Evolutionary conservation across 2,329 filamentous ascomycete genomes (phyloP).

Genomic region (Penicillium digitatum): DNA sequence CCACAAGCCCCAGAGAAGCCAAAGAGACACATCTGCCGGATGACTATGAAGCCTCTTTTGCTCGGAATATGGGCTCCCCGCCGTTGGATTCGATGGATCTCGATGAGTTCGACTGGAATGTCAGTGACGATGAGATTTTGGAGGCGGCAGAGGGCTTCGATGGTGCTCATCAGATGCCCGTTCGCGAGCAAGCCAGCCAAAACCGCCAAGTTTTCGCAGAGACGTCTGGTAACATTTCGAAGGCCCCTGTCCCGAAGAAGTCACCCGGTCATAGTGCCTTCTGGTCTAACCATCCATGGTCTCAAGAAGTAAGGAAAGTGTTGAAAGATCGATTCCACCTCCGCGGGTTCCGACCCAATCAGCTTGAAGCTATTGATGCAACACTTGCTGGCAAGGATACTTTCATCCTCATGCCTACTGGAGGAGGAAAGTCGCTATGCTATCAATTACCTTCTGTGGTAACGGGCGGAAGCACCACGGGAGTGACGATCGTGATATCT

Average conservation of each 20-base stretch:
- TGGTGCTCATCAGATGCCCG: conserved; percentile 20
- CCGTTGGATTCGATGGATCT: conserved; percentile 18
- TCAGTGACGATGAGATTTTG: conserved; percentile 46
- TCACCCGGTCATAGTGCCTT: conserved; percentile 30
- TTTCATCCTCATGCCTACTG: conserved; percentile 96
- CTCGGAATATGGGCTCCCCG: conserved; percentile 44
- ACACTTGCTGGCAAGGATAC: conserved; percentile 82
- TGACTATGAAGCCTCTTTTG: conserved; percentile 29
- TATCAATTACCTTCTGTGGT: conserved; percentile 92
- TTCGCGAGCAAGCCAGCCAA: conserved; percentile 13
- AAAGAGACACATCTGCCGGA: conserved; percentile 4
- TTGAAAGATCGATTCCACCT: conserved; percentile 80
- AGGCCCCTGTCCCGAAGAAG: conserved; percentile 31
- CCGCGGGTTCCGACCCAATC: conserved; percentile 81
- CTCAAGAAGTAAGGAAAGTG: conserved; percentile 73
- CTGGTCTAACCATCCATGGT: conserved; percentile 71
- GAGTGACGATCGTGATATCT: conserved; percentile 91
- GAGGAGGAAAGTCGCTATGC: conserved; percentile 92
- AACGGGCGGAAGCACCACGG: conserved; percentile 69
- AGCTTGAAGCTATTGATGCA: conserved; percentile 92
- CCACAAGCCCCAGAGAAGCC: conserved; percentile 2
- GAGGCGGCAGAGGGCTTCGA: conserved; percentile 41
- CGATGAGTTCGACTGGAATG: conserved; percentile 44
- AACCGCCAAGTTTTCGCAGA: conserved; percentile 41
- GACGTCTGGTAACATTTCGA: conserved; percentile 38